A percentile compares a stretch with the other conserved stretches of the same genome.
These are phyloP conservation scores for Trypanosoma cruzi DNA, from an alignment of 208 protist species.

Conservation along the genomic window DNA sequence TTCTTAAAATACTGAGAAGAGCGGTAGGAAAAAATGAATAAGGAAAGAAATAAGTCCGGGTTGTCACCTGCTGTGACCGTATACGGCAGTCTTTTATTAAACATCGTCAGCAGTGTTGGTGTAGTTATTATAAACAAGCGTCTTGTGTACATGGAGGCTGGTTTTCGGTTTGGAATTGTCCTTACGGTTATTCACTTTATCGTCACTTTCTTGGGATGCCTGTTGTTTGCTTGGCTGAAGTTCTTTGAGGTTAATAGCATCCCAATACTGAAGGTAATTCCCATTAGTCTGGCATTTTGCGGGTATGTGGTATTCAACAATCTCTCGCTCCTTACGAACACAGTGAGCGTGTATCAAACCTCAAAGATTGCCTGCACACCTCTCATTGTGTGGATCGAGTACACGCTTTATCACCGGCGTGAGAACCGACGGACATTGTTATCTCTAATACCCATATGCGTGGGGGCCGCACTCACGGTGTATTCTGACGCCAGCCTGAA, in stretches of 20 bases:
- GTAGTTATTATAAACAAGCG: conserved; percentile 80
- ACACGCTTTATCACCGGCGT: conserved; percentile 45
- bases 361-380: conserved; percentile 89
- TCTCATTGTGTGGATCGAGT: conserved; percentile 73
- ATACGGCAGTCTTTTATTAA: conserved; percentile 54
- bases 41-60: neutral
- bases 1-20: conserved; percentile 14
- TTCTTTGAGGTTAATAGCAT: conserved; percentile 47
- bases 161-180: conserved; percentile 64
- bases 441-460: conserved; percentile 74
- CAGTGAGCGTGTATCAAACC: conserved; percentile 85
- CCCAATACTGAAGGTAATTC: conserved; percentile 39
- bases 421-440: conserved; percentile 45
- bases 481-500: conserved; percentile 69
- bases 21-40: neutral
- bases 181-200: conserved; percentile 81
- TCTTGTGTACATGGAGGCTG: conserved; percentile 55
- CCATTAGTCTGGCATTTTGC: conserved; percentile 78
- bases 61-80: neutral
- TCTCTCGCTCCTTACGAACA: conserved; percentile 82
- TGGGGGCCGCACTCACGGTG: conserved; percentile 76
- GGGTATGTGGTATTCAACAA: conserved; percentile 91
- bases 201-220: conserved; percentile 61
- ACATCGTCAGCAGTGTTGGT: conserved; percentile 70
- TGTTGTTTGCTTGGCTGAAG: conserved; percentile 42